phyloP scores from a whole-genome alignment of 495 filamentous ascomycete species.

The Lasiosphaeria miniovina region DNA sequence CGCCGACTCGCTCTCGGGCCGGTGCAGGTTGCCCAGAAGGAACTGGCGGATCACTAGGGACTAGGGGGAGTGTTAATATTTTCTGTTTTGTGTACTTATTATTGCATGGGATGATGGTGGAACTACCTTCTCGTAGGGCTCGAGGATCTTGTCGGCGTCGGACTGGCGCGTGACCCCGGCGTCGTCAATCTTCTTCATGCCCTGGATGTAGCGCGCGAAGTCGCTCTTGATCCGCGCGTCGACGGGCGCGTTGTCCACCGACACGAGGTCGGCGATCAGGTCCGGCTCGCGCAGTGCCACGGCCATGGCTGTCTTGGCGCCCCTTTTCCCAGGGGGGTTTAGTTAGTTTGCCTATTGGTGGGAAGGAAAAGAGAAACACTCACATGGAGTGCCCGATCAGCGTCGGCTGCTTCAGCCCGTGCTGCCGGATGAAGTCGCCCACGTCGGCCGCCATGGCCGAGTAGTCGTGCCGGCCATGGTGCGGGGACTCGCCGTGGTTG shows the following conservation, averaged over 20 bases:
- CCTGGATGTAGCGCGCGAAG: slow-evolving; percentile 78
- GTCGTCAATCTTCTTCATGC: slow-evolving; percentile 79
- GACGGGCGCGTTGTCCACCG: slow-evolving; percentile 91
- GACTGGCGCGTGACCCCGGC: slow-evolving; percentile 60
- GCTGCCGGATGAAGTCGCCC: slow-evolving; percentile 71
- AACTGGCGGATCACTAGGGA: slow-evolving; percentile 82
- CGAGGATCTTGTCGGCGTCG: slow-evolving; percentile 77
- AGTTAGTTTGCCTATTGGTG: neutral
- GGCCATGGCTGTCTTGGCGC: slow-evolving; percentile 92
- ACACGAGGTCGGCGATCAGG: slow-evolving; percentile 64
- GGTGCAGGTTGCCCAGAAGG: slow-evolving; percentile 82
- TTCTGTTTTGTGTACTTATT: too few relatives aligned
- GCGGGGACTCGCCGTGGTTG: slow-evolving; percentile 90
- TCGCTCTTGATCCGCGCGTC: slow-evolving; percentile 69
- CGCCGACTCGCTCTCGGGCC: slow-evolving; percentile 24
- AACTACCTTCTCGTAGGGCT: slow-evolving; percentile 68
- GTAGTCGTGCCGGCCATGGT: slow-evolving; percentile 77
- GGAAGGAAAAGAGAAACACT: slow-evolving; percentile 19
- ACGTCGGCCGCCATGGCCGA: slow-evolving; percentile 83
- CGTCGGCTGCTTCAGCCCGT: slow-evolving; percentile 65
- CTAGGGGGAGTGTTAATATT: slow-evolving; percentile 27
- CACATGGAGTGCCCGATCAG: slow-evolving; percentile 96
- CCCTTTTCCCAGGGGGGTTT: slow-evolving; percentile 53
- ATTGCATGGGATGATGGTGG: neutral
- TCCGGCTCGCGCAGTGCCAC: slow-evolving; percentile 68